Conservation (phyloP, 768 basidiomycete genomes). For the Russula earlei region DNA sequence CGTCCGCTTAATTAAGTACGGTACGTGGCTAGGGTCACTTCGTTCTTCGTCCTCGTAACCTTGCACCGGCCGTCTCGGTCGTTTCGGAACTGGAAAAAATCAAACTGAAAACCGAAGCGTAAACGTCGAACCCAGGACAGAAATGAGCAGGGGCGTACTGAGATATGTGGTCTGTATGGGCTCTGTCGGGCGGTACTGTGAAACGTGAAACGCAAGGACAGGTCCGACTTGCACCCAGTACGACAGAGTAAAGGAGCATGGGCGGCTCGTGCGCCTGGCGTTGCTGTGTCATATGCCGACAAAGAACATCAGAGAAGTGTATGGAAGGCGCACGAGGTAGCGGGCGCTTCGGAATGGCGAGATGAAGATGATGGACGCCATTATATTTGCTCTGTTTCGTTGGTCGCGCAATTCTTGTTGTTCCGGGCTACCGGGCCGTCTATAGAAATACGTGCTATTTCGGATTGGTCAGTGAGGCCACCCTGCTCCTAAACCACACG, state of each 20-base stretch:
- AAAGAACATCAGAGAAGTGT: no score
- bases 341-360: conserved; percentile 42
- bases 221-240: conserved; percentile 72
- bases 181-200: conserved; percentile 55
- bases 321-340: conserved; percentile 22
- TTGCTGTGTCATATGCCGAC: no score
- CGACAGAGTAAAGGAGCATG: conserved; percentile 80
- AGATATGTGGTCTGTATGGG: conserved; percentile 71
- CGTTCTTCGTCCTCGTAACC: conserved; percentile 63
- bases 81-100: conserved; percentile 52
- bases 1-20: no score
- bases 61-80: conserved; percentile 54
- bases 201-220: conserved; percentile 58
- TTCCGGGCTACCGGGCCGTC: no score
- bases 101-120: no score
- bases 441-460: no score
- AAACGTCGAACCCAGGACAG: not conserved
- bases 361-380: conserved; percentile 39
- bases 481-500: no score
- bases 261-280: conserved; percentile 84
- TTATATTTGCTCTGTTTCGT: conserved; percentile 20
- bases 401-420: no score
- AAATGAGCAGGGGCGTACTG: conserved; percentile 38
- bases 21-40: not conserved
- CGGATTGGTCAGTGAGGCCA: no score